phyloP scores from a whole-genome alignment of 352 stramenopile species.

The Phytopythium aichiense region DNA sequence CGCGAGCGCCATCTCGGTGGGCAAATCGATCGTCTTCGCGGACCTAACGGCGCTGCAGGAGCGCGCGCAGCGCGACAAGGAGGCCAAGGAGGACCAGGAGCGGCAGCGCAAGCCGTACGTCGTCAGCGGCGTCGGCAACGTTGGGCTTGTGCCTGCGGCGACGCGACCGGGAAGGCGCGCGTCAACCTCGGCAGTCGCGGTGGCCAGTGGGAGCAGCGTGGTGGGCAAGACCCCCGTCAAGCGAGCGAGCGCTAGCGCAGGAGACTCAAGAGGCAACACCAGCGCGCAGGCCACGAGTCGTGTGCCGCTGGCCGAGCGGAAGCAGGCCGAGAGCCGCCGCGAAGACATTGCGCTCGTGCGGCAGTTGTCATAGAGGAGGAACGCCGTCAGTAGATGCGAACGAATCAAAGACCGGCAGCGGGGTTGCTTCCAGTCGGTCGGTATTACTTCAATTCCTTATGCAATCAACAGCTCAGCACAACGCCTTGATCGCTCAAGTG shows the following conservation, averaged over 20 bases:
- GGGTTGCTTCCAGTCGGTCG: neutral
- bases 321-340: constrained; percentile 32
- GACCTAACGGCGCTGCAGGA: constrained; percentile 49
- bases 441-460: neutral
- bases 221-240: constrained; percentile 21
- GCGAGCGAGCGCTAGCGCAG: constrained; percentile 11
- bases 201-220: constrained; percentile 6
- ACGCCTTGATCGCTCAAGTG: constrained; percentile 30
- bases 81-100: constrained; percentile 19
- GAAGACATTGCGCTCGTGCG: constrained; percentile 62
- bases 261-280: constrained; percentile 2
- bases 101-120: constrained; percentile 28
- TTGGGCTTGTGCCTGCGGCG: constrained; percentile 30
- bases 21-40: constrained; percentile 69
- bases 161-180: constrained; percentile 14
- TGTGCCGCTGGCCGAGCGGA: constrained; percentile 25
- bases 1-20: constrained; percentile 57
- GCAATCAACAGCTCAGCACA: neutral
- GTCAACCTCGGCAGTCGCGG: constrained; percentile 4
- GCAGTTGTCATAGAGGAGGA: constrained; percentile 20
- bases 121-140: constrained; percentile 52
- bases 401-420: neutral
- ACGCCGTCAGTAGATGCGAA: neutral
- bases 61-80: constrained; percentile 11
- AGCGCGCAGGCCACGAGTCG: constrained; percentile 2